Base-by-base conservation (phyloP, 2,329 filamentous ascomycete genomes). In the Neofusicoccum parvum region DNA sequence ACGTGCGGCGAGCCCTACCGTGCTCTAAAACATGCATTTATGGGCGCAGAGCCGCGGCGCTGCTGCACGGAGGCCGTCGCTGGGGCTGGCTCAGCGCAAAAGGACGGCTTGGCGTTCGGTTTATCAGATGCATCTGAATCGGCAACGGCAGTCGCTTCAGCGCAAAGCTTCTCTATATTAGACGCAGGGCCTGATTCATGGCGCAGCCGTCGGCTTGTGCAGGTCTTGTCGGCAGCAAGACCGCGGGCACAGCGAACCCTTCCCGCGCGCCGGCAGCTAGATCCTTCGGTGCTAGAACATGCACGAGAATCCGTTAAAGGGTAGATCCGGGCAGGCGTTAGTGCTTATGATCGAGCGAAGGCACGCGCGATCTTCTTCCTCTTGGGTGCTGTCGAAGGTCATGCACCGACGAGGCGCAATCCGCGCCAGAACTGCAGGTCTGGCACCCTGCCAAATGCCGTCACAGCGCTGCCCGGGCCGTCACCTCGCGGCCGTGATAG, bases 301-400 rank as follows among this genome's bases (percentile, higher is more conserved):
- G 56, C 56, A 60, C 27, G 43, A 14, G 27, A 39, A 37, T 48
- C 56, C 56, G 56, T 60, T 48, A 36, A 39, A 48, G 56, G 56
- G 43, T 60, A 60, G 56, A 60, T 60, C 56, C 56, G 56, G 56
- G 56, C 41, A 60, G 56, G 27, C 37, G 45, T 60, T 48, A 48
- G 56, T 23, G 56, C 56, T 49, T 46, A 60, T 60, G 56, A 60
- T 60, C 43, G 54, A 59, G 54, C 23, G 54, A 15, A n/a, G 20
- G 27, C 53, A 41, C 11, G 53, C 53, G 39, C 54, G 41, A 59
- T 59, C 54, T 34, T 23, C 54, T 36, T 34, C 27, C n/a, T 17
- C 20, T 37, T 37, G 53, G 37, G 36, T 27, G 54, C 36, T 46
- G 27, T 59, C 27, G 23, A 46, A 20, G 56, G 56, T 60, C 56